Evolutionary conservation across 73 alveolate species (phyloP).

Genomic region (Breviolum minutum): DNA sequence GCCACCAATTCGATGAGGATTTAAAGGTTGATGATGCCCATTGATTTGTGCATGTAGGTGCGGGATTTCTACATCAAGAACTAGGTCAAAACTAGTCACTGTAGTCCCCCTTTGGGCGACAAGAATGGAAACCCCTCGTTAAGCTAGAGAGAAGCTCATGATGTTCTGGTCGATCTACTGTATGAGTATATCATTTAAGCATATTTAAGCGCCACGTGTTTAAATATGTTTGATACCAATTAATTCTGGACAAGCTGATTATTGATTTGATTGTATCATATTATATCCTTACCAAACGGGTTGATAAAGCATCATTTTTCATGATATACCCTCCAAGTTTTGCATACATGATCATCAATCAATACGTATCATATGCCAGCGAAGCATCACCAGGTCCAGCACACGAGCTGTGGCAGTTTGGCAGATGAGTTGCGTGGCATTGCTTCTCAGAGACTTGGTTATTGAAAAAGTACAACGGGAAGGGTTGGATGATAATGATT

Average conservation of each 20-base stretch:
- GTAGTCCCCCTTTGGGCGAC: no score
- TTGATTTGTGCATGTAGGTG: no score
- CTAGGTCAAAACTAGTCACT: no score
- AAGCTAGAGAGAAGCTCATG: no score
- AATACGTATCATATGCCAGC: background rate
- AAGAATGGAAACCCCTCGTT: no score
- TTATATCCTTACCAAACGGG: background rate
- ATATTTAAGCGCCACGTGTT: background rate
- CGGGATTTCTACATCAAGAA: no score
- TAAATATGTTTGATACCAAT: background rate
- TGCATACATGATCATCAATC: background rate
- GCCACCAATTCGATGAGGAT: no score
- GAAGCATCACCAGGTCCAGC: slow-evolving; percentile 39
- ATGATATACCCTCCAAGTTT: background rate
- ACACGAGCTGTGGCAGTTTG: slow-evolving; percentile 76
- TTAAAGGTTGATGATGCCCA: no score
- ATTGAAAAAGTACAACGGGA: background rate
- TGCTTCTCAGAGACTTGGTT: slow-evolving; percentile 45
- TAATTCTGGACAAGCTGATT: background rate
- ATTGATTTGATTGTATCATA: background rate
- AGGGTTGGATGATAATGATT: background rate
- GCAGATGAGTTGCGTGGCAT: slow-evolving; percentile 84
- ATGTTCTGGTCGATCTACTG: no score
- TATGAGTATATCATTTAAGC: no score
- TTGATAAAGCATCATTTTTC: background rate